Evolutionary conservation across 306 rosid species (phyloP).

Genomic region (Arachis hypogaea): DNA sequence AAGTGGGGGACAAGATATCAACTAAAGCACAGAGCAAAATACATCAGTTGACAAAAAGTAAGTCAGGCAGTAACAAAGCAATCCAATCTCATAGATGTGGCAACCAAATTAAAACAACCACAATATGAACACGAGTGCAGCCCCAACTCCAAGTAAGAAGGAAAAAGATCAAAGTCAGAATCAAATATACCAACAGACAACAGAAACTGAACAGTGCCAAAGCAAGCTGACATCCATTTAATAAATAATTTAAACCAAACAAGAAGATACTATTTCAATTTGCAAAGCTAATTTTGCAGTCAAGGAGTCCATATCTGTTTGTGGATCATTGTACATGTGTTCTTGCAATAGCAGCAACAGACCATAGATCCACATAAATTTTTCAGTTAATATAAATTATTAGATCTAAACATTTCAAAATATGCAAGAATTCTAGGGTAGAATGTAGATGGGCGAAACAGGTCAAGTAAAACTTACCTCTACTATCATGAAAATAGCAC

Average conservation of each 20-base stretch:
- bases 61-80: background rate
- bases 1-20: constrained; percentile 5
- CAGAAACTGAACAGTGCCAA: constrained; percentile 15
- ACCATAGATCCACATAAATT: constrained; percentile 13
- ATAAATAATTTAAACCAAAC: constrained; percentile 16
- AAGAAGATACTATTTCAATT: constrained; percentile 20
- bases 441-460: constrained; percentile 25
- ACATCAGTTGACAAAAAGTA: background rate
- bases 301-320: background rate
- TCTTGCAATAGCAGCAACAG: background rate
- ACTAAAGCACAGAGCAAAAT: constrained; percentile 3
- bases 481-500: constrained; percentile 86
- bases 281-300: constrained; percentile 14
- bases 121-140: background rate
- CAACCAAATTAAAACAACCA: constrained; percentile 2
- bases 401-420: constrained; percentile 28
- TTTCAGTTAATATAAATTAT: background rate
- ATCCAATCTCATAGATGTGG: background rate
- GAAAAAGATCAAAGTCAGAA: background rate
- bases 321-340: background rate
- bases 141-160: constrained; percentile 12
- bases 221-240: constrained; percentile 21
- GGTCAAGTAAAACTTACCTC: constrained; percentile 83
- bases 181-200: constrained; percentile 5
- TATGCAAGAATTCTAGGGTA: constrained; percentile 23